Percentiles rank a stretch among this genome's conserved stretches.
Evolutionary conservation across 2,329 filamentous ascomycete genomes (phyloP).

Genomic region (Phyllosticta citriasiana): DNA sequence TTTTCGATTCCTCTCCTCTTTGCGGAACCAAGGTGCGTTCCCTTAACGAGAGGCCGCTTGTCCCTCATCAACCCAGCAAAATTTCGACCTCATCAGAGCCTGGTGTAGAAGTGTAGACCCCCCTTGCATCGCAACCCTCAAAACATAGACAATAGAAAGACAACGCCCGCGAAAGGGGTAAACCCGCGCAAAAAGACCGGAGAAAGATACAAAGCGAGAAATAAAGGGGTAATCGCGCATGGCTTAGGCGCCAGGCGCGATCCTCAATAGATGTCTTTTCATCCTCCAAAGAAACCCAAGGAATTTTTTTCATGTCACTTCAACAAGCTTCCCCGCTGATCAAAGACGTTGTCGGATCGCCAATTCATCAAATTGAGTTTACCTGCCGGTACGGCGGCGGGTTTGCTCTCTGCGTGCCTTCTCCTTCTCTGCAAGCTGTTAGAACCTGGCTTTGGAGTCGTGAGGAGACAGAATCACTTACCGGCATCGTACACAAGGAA

Average conservation of each 20-base stretch:
- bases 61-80: background rate
- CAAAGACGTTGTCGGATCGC: background rate
- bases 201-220: background rate
- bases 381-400: slow-evolving; percentile 46
- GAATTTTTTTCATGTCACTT: background rate
- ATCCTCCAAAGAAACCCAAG: too few relatives aligned
- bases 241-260: background rate
- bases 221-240: background rate
- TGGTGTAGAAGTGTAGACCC: background rate
- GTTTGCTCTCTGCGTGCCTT: slow-evolving; percentile 57
- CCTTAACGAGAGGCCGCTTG: background rate
- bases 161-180: background rate
- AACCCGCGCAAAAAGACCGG: background rate
- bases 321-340: background rate
- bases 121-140: background rate
- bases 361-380: background rate
- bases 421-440: slow-evolving; percentile 47
- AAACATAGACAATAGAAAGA: background rate
- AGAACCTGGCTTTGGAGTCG: background rate
- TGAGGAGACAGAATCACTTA: slow-evolving; percentile 32
- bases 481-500: slow-evolving; percentile 81
- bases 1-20: background rate
- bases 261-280: background rate
- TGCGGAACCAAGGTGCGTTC: background rate
- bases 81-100: background rate